Base-by-base conservation (phyloP, 257 asterid genomes). In the Primulina eburnea region DNA sequence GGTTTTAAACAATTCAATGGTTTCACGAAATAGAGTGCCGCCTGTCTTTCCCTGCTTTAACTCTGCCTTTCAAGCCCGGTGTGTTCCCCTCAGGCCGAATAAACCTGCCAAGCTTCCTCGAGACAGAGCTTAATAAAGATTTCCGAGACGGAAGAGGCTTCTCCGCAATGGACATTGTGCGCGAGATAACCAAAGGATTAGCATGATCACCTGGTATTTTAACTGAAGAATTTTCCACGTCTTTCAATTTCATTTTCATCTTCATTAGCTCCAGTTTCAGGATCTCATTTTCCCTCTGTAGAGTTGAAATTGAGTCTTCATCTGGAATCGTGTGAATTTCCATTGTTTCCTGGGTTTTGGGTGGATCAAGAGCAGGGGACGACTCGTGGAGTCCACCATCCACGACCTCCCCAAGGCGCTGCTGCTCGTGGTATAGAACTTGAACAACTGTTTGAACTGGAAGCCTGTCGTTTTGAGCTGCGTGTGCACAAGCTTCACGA, bases 361-460 rank as follows among this genome's bases (percentile, higher is more conserved):
- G 81, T 18, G 78, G 34, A 18, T 80, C 65, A 53, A 71, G 72
- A 50, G 82, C 40, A 26, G 89, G 86, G 8, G 85, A 62, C 12
- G 80, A 83, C 6, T 50, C 21, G 14, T 34, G 69, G 52, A 75
- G 73, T 75, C 67, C 63, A 6, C 79, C 80, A 11, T 88, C 88
- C 92, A 84, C 71, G 65, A 71, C 95, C 56, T 87, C 92, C 30
- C 91, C 76, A 2, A 85, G 92, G 21, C 93, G 91, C 71, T 92
- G 96, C 60, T 92, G 97, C 83, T 92, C 97, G 74, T 88, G 83
- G 83, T 88, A 87, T 26, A 92, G 95, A 53, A 92, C 98, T 79
- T 90, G 96, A 35, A 92, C 97, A 1, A 92, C 95, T 0, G 90
- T 92, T 67, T 90, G 96, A 55, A 83, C 98, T 0, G 98, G 96